Conservation (phyloP, 176 grass and related monocot species). For the Secale cereale region DNA sequence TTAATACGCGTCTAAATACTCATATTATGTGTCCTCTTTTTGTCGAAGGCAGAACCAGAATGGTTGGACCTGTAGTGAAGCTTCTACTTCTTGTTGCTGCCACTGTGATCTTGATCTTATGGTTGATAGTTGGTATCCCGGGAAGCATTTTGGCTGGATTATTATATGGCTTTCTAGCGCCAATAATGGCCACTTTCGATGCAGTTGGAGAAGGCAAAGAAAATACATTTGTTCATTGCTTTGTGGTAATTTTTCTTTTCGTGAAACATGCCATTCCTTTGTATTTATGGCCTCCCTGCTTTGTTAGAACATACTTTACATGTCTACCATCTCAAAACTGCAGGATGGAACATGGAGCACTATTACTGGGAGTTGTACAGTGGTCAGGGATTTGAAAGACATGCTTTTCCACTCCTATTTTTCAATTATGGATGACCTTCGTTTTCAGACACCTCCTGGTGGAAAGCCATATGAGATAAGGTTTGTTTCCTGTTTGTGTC, state of each 20-base stretch:
- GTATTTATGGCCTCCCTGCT: background rate
- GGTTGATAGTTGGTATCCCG: constrained; percentile 65
- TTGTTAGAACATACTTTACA: constrained; percentile 11
- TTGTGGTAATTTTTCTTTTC: constrained; percentile 51
- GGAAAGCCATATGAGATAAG: constrained; percentile 84
- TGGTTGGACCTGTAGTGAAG: constrained; percentile 83
- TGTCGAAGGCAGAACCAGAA: constrained; percentile 74
- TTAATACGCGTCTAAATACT: constrained; percentile 10
- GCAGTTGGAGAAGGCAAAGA: constrained; percentile 96
- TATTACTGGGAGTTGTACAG: constrained; percentile 75
- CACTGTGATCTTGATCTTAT: constrained; percentile 54
- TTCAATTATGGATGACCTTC: constrained; percentile 87
- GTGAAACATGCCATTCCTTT: background rate
- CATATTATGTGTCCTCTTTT: constrained; percentile 36
- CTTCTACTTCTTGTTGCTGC: constrained; percentile 65
- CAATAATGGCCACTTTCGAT: constrained; percentile 78
- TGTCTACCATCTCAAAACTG: constrained; percentile 16
- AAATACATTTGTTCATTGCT: constrained; percentile 72
- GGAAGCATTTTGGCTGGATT: constrained; percentile 67
- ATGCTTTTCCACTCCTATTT: constrained; percentile 92
- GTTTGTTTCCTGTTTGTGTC: constrained; percentile 30
- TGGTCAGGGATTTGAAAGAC: constrained; percentile 91
- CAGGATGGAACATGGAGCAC: constrained; percentile 98
- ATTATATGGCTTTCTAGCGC: constrained; percentile 89
- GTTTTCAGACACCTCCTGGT: constrained; percentile 53